Evolutionary conservation across 805 yeast species (phyloP), one percentile per base, ranked within the genome.

Genomic region (Wickerhamomyces subpelliculosus): DNA sequence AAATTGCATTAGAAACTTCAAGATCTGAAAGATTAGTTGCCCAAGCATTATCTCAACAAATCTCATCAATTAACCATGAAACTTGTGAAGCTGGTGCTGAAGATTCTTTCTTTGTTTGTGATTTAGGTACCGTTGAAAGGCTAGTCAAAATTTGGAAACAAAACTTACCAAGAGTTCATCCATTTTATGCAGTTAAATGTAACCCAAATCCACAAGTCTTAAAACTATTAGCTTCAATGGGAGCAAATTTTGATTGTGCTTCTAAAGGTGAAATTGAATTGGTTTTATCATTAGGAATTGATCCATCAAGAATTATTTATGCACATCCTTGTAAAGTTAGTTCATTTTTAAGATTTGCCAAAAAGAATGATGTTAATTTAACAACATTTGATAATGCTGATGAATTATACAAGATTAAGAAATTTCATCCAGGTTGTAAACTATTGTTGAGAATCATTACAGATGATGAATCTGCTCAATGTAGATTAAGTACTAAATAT

Each of bases 151-250:
- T 75, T 29, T 90, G 97, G 97, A 54, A 57, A 22, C 36, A 48
- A 18, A 58, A 66, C 28, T 67, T 90, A 52, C 95, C 96, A 17
- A 66, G 79, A 32, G 80, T 90, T 27, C 72, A 74, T 40, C 96
- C 97, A n/a, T 81, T 73, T 55, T 90, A 89, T 61, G 98, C 98
- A 16, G 93, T 90, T 49, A 90, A 90, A 63, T 90, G 97, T 65
- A 90, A 90, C 67, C 83, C 88, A 27, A 80, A 87, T 55, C 49
- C 64, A 7, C 64, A 64, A 39, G 77, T 90, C 11, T 58, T 90
- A 45, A 55, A 63, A 35, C 58, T 71, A 22, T 68, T 90, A 48
- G 78, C 75, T 3, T 44, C 62, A 4, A 60, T 80, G 45, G 95
- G 93, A 21, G 72, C 78, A 37, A 81, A 82, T 41, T 90, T 90